These are phyloP conservation scores for Akanthomyces dipterigenus DNA, from an alignment of 2,329 filamentous ascomycete genomes.

Conservation along the genomic window DNA sequence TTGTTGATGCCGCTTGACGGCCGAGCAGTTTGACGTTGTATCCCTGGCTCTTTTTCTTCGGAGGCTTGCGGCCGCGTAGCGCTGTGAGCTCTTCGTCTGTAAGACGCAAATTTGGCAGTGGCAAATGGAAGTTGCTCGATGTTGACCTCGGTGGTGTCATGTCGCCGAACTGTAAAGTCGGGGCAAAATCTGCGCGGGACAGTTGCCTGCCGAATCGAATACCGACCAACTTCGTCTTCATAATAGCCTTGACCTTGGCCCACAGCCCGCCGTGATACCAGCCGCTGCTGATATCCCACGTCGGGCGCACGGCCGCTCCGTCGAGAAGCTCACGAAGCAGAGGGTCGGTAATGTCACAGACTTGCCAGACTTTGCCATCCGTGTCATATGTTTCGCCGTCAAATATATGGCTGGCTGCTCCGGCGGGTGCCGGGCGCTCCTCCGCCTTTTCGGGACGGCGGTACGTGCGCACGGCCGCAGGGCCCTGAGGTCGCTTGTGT, in stretches of 20 bases:
- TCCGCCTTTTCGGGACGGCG: conserved; percentile 27
- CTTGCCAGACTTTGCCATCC: conserved; percentile 89
- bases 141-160: conserved; percentile 26
- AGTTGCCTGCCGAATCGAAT: conserved; percentile 52
- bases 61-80: conserved; percentile 27
- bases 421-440: conserved; percentile 24
- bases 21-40: conserved; percentile 28
- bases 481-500: conserved; percentile 38
- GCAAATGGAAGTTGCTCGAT: conserved; percentile 26
- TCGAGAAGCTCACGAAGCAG: conserved; percentile 61
- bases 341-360: conserved; percentile 85
- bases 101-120: conserved; percentile 28
- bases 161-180: conserved; percentile 29
- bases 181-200: conserved; percentile 29
- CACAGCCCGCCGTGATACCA: conserved; percentile 81
- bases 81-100: conserved; percentile 29
- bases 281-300: conserved; percentile 62
- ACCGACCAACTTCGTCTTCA: conserved; percentile 76
- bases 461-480: conserved; percentile 21
- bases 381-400: conserved; percentile 67
- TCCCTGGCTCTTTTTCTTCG: conserved; percentile 30
- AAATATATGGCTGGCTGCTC: conserved; percentile 63
- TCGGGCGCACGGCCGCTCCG: conserved; percentile 49
- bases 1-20: conserved; percentile 14
- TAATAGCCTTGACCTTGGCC: conserved; percentile 77